Evolutionary conservation across 371 early-diverging fungal species (phyloP), one percentile per base, ranked within the genome.

Genomic region (Globomyces sp.): DNA sequence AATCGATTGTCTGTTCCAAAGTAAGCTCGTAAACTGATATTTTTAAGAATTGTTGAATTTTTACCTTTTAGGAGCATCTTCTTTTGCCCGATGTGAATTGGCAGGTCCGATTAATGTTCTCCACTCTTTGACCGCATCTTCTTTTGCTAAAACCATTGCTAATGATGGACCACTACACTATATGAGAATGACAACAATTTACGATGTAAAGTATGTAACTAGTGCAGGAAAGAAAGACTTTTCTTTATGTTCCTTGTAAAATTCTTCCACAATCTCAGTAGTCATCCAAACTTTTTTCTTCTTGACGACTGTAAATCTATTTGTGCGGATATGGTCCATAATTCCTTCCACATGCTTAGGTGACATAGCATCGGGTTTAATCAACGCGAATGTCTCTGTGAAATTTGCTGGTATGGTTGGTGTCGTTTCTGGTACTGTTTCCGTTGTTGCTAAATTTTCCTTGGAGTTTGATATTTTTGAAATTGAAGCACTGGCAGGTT

Each of bases 1-100:
- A 85, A 77, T n/a, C 81, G 79, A 36, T 79, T 80, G 66, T 87
- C 88, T 3, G 82, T 85, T 45, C 94, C 94, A 69, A 85, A 86
- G 48, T 69, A 67, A 0, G 80, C 85, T 13, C 85, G 76, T 24
- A 85, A 67, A 49, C 59, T 24, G 24, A 24, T 24, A 24, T 24
- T 24, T 24, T 24, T 24, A 24, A 24, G 9, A 9, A 10, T 43
- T 34, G 10, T 8, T 41, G 65, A 62, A 58, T 47, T 53, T 72
- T 76, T 66, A 24, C 24, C 24, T 71, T 69, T 74, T 71, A 8
- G 83, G 83, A 9, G 69, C 69, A 24, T 70, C 67, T 11, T 71
- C 67, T 50, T 69, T 71, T 8, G 83, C 83, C 9, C 64, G 66
- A n/a, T 59, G 63, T 3, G 79, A 67, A 52, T 71, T 78, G 42